Evolutionary conservation across 2,329 filamentous ascomycete species (phyloP).

Genomic region (Colletotrichum costaricense): DNA sequence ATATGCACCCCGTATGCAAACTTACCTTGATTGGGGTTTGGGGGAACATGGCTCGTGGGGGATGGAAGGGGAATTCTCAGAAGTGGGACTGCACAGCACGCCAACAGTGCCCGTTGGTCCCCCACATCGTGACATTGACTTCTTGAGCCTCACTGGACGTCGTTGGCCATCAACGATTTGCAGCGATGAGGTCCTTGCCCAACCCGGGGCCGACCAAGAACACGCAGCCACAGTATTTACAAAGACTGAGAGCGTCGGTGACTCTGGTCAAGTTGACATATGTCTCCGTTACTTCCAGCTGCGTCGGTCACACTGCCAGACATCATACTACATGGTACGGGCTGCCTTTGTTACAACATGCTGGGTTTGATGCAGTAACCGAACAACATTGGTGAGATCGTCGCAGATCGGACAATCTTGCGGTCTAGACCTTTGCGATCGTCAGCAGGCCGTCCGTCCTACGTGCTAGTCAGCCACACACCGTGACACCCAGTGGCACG

Average conservation of each 20-base stretch:
- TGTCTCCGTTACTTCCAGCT: neutral
- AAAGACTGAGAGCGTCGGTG: neutral
- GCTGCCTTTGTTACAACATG: neutral
- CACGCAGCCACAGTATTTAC: neutral
- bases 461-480: neutral
- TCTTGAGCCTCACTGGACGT: conserved; percentile 32
- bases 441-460: neutral
- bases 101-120: conserved; percentile 30
- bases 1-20: conserved; percentile 37
- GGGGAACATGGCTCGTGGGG: conserved; percentile 35
- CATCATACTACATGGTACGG: conserved; percentile 13
- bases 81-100: conserved; percentile 33
- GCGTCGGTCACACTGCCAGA: neutral
- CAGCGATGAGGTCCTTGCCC: neutral
- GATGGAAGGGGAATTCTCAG: conserved; percentile 1
- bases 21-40: conserved; percentile 34
- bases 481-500: neutral
- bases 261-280: neutral
- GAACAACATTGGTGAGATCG: conserved; percentile 16
- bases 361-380: conserved; percentile 2
- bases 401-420: conserved; percentile 2
- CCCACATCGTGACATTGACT: conserved; percentile 29
- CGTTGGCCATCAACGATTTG: neutral
- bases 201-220: neutral
- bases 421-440: conserved; percentile 17